Base-by-base conservation (phyloP, 108 stramenopile species). In the Cyclotella baltica region DNA sequence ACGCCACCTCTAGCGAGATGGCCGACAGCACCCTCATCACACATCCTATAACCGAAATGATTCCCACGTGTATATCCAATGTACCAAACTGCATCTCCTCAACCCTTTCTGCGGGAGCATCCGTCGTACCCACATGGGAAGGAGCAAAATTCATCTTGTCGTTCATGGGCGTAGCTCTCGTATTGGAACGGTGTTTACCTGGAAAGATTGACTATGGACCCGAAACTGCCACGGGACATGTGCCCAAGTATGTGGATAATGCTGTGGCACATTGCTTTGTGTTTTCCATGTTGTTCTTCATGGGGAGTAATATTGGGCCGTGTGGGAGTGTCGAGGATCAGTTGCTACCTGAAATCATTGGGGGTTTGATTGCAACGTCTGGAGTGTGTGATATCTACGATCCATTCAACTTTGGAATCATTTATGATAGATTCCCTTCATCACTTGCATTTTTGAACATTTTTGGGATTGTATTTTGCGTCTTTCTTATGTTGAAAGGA, bases 391-490 rank as follows among this genome's bases (percentile, higher is more conserved):
- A 86, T 65, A 25, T 55, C 4, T 74, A 64, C 70, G 46, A 52
- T 25, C 77, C 82, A 27, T 88, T 68, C 80, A 69, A 75, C 46
- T 74, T 84, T 70, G 75, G 83, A 13, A 62, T 88, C 19, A 85
- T 98, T 28, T 98, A 98, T 80, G 96, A 95, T 78, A 38, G 80
- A 20, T 89, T 95, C 68, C 88, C 88, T 38, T 52, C 84, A 28
- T 75, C 83, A 51, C 56, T 98, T 18, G 73, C 94, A 37, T 89
- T 85, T 48, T 72, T 99, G 92, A 98, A 97, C 83, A 47, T 98
- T 27, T 97, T 98, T 81, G 97, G 93, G 0, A 88, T 96, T n/a
- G 63, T 87, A 47, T 96, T 99, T 77, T 98, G 97, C 58, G 58
- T 79, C 50, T 69, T 94, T 34, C 77, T 99, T 31, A 76, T 76